Evolutionary conservation across 2,329 filamentous ascomycete species (phyloP).

Genomic region (Herpotrichia juniperi): DNA sequence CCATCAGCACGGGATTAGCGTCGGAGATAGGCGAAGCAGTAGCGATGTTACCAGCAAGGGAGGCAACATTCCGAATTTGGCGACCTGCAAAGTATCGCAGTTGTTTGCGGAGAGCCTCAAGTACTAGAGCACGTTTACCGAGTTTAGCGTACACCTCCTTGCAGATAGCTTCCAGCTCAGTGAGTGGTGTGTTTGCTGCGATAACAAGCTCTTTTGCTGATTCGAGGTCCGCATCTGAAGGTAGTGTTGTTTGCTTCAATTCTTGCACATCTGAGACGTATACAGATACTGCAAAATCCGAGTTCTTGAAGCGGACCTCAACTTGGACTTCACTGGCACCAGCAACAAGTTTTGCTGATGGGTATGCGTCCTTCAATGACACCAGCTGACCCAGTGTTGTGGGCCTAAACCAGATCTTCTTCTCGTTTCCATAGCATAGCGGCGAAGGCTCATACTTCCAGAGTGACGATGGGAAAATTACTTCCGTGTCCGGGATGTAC

Average conservation of each 20-base stretch:
- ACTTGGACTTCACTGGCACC: conserved; percentile 97
- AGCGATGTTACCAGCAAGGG: conserved; percentile 88
- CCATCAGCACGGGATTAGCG: conserved; percentile 88
- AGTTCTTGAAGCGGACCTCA: conserved; percentile 94
- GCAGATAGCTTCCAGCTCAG: conserved; percentile 84
- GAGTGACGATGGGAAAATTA: conserved; percentile 88
- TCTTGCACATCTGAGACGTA: conserved; percentile 92
- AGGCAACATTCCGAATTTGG: conserved; percentile 94
- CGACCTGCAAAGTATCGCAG: conserved; percentile 91
- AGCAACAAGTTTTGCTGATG: conserved; percentile 90
- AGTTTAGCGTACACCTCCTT: conserved; percentile 68
- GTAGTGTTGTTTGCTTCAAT: conserved; percentile 66
- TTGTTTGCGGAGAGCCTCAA: conserved; percentile 82
- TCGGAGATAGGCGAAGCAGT: conserved; percentile 96
- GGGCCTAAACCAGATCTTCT: conserved; percentile 90
- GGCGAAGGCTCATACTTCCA: conserved; percentile 81
- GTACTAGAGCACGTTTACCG: conserved; percentile 41
- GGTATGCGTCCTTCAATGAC: conserved; percentile 83
- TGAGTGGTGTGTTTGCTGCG: conserved; percentile 88
- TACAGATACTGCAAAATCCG: conserved; percentile 86
- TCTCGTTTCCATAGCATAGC: conserved; percentile 88
- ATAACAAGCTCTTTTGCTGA: conserved; percentile 65
- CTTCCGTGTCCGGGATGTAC: conserved; percentile 86
- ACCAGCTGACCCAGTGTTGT: conserved; percentile 83
- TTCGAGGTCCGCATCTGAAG: conserved; percentile 32